Conservation (phyloP, 31 red algal genomes). For the Bonnemaisonia californica region DNA sequence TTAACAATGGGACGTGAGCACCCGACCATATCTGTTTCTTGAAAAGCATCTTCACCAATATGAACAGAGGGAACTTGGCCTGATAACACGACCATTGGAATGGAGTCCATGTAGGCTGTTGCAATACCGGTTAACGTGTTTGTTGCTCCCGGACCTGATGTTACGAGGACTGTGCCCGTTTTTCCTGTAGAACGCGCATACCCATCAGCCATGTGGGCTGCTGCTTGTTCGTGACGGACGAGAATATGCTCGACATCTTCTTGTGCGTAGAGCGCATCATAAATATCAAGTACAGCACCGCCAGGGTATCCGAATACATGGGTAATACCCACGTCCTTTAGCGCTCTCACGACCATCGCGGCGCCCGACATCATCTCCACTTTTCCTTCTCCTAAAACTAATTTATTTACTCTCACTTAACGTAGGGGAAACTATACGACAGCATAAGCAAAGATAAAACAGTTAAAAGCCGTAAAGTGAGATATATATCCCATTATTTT, state of each 20-base stretch:
- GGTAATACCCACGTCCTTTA: neutral
- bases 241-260: constrained; percentile 10
- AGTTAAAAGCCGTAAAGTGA: no score
- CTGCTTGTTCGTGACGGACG: constrained; percentile 38
- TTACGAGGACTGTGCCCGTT: constrained; percentile 7
- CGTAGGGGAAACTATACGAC: no score
- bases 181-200: constrained; percentile 32
- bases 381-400: no score
- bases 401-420: no score
- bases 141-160: constrained; percentile 30
- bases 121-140: constrained; percentile 25
- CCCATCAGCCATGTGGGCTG: constrained; percentile 22
- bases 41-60: constrained; percentile 26
- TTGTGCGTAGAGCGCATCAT: constrained; percentile 11
- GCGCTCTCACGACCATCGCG: neutral
- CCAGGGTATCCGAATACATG: constrained; percentile 39
- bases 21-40: constrained; percentile 34
- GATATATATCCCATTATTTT: no score
- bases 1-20: constrained; percentile 26
- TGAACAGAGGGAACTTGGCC: constrained; percentile 1
- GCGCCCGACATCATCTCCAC: constrained; percentile 2
- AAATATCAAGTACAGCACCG: constrained; percentile 20
- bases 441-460: no score
- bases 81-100: constrained; percentile 23
- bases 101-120: constrained; percentile 17